These are phyloP conservation scores for Yamadazyma laniorum DNA, from an alignment of 805 yeast species.

Conservation along the genomic window DNA sequence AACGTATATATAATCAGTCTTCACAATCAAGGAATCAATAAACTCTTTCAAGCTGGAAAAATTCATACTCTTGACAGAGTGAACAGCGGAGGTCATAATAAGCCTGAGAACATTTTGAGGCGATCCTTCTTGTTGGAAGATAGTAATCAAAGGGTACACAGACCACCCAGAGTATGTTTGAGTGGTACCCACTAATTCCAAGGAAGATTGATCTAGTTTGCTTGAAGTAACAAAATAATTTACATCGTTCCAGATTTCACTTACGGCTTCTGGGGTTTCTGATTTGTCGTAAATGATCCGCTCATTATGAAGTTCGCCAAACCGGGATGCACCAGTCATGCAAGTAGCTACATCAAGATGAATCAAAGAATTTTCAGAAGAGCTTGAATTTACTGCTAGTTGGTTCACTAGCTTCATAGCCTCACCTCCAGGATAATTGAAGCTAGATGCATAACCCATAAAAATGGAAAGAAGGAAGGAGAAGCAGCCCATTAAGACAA, in stretches of 20 bases:
- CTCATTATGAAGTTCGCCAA: conserved; percentile 55
- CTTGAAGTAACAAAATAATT: conserved; percentile 23
- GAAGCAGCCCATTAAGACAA: conserved; percentile 26
- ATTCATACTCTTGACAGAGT: conserved; percentile 3
- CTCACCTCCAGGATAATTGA: conserved; percentile 87
- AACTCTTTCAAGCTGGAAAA: conserved; percentile 8
- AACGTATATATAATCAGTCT: conserved; percentile 25
- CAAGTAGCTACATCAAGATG: conserved; percentile 81
- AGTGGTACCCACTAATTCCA: conserved; percentile 23
- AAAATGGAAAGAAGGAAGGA: conserved; percentile 41
- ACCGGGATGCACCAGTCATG: conserved; percentile 82
- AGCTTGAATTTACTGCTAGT: conserved; percentile 17
- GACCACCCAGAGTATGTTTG: conserved; percentile 21
- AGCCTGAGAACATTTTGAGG: conserved; percentile 1
- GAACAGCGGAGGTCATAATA: neutral
- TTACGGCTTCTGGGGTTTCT: conserved; percentile 44
- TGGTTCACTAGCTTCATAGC: conserved; percentile 60
- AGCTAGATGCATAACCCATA: conserved; percentile 62
- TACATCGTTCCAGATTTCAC: conserved; percentile 23
- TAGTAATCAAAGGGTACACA: conserved; percentile 15
- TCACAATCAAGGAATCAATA: conserved; percentile 20
- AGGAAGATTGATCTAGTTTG: conserved; percentile 15
- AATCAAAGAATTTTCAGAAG: conserved; percentile 32
- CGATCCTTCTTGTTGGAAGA: conserved; percentile 9
- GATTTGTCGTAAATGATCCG: conserved; percentile 67